Conservation (phyloP, 1,284 basidiomycete species). For the Cryptococcus neoformans region DNA sequence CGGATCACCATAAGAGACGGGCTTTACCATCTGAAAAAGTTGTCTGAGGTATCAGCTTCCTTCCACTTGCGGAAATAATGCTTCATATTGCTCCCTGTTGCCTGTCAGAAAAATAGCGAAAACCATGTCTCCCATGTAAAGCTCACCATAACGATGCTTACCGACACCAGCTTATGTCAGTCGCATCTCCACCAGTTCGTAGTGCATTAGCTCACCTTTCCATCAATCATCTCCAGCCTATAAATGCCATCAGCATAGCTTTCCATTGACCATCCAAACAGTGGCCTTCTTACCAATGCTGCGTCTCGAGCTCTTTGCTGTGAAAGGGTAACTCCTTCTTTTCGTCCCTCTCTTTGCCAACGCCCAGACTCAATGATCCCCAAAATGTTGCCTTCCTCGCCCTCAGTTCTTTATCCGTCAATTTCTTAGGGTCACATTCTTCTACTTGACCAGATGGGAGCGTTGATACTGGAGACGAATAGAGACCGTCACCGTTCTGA, state of each 20-base stretch:
- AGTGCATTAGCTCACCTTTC: slow-evolving; percentile 59
- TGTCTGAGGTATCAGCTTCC: slow-evolving; percentile 61
- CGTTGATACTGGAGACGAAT: slow-evolving; percentile 5
- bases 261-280: neutral
- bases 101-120: slow-evolving; percentile 2
- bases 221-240: slow-evolving; percentile 64
- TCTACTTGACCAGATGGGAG: slow-evolving; percentile 1
- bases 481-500: slow-evolving; percentile 25
- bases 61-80: slow-evolving; percentile 65
- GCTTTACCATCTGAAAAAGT: slow-evolving; percentile 51
- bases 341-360: slow-evolving; percentile 24
- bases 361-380: slow-evolving; percentile 23
- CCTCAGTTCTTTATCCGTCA: slow-evolving; percentile 8
- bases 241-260: neutral
- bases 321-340: slow-evolving; percentile 24
- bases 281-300: slow-evolving; percentile 29
- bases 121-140: slow-evolving; percentile 49
- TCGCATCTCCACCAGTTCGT: neutral
- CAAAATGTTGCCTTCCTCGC: slow-evolving; percentile 23
- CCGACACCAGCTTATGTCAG: neutral
- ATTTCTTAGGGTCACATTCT: slow-evolving; percentile 2
- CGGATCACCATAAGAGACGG: neutral
- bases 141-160: slow-evolving; percentile 26
- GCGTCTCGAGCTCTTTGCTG: slow-evolving; percentile 34
- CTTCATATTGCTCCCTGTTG: slow-evolving; percentile 42